Evolutionary conservation across 139 green algal genomes (phyloP), one percentile per base, ranked within the genome.

Genomic region (Picochlorum sp.): DNA sequence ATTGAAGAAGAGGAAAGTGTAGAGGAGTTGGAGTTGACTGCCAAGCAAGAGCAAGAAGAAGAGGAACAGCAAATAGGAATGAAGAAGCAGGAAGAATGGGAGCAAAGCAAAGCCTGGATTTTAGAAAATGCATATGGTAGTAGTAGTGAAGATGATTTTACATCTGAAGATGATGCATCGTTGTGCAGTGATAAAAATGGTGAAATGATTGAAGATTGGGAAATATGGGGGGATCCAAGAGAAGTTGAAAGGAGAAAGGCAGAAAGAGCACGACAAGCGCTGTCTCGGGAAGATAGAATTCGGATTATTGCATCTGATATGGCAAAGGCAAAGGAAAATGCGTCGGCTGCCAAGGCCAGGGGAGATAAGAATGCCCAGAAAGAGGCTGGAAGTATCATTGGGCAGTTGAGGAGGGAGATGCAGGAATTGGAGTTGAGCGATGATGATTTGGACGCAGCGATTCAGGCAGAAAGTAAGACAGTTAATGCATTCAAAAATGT

Each of bases 141-240:
- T 43, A 71, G 32, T 28, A 57, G 44, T 2, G 61, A 54, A 9
- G 66, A 72, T 12, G 64, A 75, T 28, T 56, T 35, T n/a, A 14
- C 40, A 60, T n/a, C 50, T 51, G 59, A 50, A 40, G 30, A 28
- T 2, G 6, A 47, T 33, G 36, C 41, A 50, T 36, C 13, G 33
- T 1, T 20, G 14, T 13, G 13, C 3, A 22, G 29, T 13, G 41
- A 33, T 3, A 10, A 20, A 12, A 33, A 20, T 49, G 16, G 25
- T 45, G 44, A 26, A 33, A 50, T 39, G 36, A 70, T 84, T 13
- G 85, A 90, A 33, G 80, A 90, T 62, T 93, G 81, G 82, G 81
- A 95, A 73, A 5, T 94, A 51, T 93, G 81, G 81, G 83, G 69
- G 2, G 86, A 93, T 52, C 77, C 79, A 1, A 50, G 73, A 10